These are phyloP conservation scores for Auricularia sp. DNA, from an alignment of 768 basidiomycete genomes.

Conservation along the genomic window DNA sequence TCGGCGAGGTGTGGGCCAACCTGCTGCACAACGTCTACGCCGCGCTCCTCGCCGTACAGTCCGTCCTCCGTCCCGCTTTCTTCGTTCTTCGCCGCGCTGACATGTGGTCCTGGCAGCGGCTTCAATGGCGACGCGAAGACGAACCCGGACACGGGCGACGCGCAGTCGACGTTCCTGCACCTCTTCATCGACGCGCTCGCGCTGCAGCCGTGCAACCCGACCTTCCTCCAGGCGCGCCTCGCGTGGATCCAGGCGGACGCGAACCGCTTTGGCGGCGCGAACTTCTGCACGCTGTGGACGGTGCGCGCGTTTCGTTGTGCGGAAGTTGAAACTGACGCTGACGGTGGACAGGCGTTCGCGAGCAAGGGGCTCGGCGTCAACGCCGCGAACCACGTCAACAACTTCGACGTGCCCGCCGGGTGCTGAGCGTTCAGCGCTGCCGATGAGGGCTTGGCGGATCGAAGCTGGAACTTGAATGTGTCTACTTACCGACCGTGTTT, in stretches of 20 bases:
- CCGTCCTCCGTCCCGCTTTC: slow-evolving; percentile 10
- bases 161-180: slow-evolving; percentile 30
- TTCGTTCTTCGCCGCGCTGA: neutral
- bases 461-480: no score
- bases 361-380: slow-evolving; percentile 37
- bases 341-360: slow-evolving; percentile 28
- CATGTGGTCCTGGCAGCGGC: neutral
- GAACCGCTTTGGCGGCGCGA: slow-evolving; percentile 35
- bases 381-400: slow-evolving; percentile 25
- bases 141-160: neutral
- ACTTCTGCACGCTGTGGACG: slow-evolving; percentile 35
- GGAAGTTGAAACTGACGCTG: no score
- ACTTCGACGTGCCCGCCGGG: slow-evolving; percentile 21
- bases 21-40: slow-evolving; percentile 29
- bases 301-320: neutral
- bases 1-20: slow-evolving; percentile 44
- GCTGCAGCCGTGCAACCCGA: slow-evolving; percentile 39
- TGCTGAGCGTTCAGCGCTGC: slow-evolving; percentile 11
- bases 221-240: slow-evolving; percentile 37
- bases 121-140: neutral
- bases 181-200: slow-evolving; percentile 41
- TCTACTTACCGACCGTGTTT: no score
- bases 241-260: slow-evolving; percentile 45
- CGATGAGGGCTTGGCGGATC: no score
- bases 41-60: slow-evolving; percentile 19